Evolutionary conservation across 31 red algal genomes (phyloP), one percentile per base, ranked within the genome.

Genomic region (Pterothamnion heteromorphum): DNA sequence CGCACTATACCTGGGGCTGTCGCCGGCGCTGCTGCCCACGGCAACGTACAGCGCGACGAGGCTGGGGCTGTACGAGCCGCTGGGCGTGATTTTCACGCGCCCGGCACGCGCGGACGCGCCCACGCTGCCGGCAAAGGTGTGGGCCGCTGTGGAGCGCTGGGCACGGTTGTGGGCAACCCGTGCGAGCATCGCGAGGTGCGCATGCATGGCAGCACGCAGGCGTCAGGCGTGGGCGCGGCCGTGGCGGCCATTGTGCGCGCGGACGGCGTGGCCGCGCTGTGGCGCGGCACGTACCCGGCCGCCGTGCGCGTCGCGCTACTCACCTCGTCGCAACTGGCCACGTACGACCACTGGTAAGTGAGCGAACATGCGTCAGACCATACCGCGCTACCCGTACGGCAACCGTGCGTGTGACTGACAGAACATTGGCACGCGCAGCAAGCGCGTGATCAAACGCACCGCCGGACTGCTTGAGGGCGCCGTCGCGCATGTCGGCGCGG

Each of bases 171-270:
- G 4, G 97, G 97, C 34, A 95, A 94, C 74, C 97, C 97, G 9
- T 98, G 92, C 51, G 95, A 98, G 81, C 85, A 95, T 35, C 80
- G 92, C 80, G 96, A 98, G 85, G 95, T 96, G 28, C 93, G 97
- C 2, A 96, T 98, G 97, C 97, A 98, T 57, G 94, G 89, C 0
- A 35, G 91, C 31, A 44, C 76, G 33, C 83, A 94, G 74, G 28
- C 38, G 31, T 98, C 95, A 86, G 51, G 91, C 82, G 93, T 93
- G 20, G 34, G 91, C 26, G 58, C 95, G 71, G 97, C 92, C n/a
- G 90, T 98, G n/a, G 44, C 35, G 21, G 86, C 44, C 1, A 95
- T 96, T 36, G 35, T 44, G 14, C 36, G 78, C 22, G 88, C 92
- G 28, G 94, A 96, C 3, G 97, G 97, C 24, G 9, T 96, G n/a